Base-by-base conservation (phyloP, 768 basidiomycete genomes). In the Harrya chromipes region DNA sequence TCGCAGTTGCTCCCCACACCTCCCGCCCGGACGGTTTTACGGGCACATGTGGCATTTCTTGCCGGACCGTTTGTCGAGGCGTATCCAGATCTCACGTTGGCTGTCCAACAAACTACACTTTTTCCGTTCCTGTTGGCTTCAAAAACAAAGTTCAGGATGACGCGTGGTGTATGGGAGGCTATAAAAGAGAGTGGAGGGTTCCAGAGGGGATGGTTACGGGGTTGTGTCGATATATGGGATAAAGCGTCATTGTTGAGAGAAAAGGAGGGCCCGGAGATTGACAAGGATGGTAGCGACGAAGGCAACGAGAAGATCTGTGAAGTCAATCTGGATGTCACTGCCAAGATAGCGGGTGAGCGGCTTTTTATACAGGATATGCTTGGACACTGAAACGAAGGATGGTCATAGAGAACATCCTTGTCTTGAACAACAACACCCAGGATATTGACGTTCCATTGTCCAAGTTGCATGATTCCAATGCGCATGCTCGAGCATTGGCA, bases 61-160 rank as follows among this genome's bases (percentile, higher is more conserved):
- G 67, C 71, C 1, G 62, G 70, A 0, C 72, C 79, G 29, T 75
- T 88, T 49, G 49, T 64, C 24, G 58, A 58, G 6, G 40, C 49
- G 1, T 53, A 72, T 38, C 66, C 74, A 3, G 50, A 63, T 4
- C 2, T 58, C n/a, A n/a, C 47, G 4, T 31, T 66, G 21, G 63
- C 69, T 24, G 64, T 77, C 21, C 79, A 82, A 52, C 71, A 80
- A 53, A 68, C 72, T 27, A 62, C 84, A 1, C 66, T 94, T 46
- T 87, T 91, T 61, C 87, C 91, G 0, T 81, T 82, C 60, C 69
- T 94, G 38, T 64, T 94, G 14, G 85, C 81, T 57, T 85, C 88
- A 7, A 90, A 87, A 60, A 68, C 85, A 3, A 77, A 84, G 43
- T 78, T 84, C 52, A 84, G 81, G 61, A 85, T 80, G 1, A 75